These are phyloP conservation scores for Penicillium pulvis DNA, from an alignment of 495 filamentous ascomycete species.

Conservation along the genomic window DNA sequence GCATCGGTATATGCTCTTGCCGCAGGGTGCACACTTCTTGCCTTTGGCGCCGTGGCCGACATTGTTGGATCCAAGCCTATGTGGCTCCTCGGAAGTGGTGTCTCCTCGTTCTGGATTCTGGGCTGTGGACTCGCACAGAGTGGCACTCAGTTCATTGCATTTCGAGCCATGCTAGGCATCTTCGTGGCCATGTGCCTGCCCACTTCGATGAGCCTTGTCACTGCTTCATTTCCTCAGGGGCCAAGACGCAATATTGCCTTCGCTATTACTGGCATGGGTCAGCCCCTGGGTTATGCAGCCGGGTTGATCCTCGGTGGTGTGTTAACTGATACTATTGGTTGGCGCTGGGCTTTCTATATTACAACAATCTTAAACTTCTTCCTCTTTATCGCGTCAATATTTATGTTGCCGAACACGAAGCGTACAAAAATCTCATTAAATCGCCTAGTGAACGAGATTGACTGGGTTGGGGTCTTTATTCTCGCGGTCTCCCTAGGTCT, in stretches of 20 bases:
- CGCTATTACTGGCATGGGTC: conserved; percentile 44
- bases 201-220: conserved; percentile 48
- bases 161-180: conserved; percentile 51
- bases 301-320: conserved; percentile 51
- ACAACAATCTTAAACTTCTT: conserved; percentile 17
- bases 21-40: conserved; percentile 47
- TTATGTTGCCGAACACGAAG: background rate
- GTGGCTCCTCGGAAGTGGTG: conserved; percentile 46
- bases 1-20: conserved; percentile 37
- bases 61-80: conserved; percentile 45
- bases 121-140: conserved; percentile 24
- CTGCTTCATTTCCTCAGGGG: conserved; percentile 42
- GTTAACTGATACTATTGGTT: conserved; percentile 47
- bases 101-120: conserved; percentile 12
- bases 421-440: background rate
- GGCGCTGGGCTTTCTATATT: conserved; percentile 50
- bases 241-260: conserved; percentile 46
- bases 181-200: conserved; percentile 50
- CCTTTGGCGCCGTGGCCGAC: conserved; percentile 54
- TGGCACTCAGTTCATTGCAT: conserved; percentile 47
- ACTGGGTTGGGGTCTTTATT: conserved; percentile 49
- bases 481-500: conserved; percentile 38
- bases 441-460: conserved; percentile 31
- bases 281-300: conserved; percentile 48
- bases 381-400: background rate